Evolutionary conservation across 2,329 filamentous ascomycete genomes (phyloP).

Genomic region (Fusarium paranaense): DNA sequence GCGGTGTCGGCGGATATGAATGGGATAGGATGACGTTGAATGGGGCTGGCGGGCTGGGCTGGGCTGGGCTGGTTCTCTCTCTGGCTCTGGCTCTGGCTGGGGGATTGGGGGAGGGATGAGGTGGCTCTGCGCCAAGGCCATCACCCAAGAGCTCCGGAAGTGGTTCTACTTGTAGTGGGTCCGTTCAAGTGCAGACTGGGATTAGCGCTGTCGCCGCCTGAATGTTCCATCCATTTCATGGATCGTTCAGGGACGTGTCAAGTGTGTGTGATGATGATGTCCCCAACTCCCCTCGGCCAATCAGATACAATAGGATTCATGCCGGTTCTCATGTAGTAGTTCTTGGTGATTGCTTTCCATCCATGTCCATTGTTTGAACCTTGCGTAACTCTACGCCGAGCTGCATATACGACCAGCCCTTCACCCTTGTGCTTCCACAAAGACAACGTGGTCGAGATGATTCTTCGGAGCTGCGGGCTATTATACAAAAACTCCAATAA

Average conservation of each 20-base stretch:
- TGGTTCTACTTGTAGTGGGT: conserved; percentile 20
- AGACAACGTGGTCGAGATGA: not conserved
- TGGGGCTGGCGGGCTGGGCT: conserved; percentile 28
- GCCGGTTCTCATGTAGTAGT: not conserved
- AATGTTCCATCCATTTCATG: not conserved
- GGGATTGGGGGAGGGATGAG: conserved; percentile 11
- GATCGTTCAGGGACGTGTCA: not conserved
- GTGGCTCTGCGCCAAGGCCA: conserved; percentile 2
- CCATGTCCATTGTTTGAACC: not conserved
- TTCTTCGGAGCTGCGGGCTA: not conserved
- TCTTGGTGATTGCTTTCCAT: not conserved
- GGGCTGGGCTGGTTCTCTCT: not conserved
- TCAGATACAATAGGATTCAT: not conserved
- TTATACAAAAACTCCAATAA: not conserved
- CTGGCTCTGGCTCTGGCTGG: not conserved
- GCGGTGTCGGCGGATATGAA: conserved; percentile 28
- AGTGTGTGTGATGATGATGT: not conserved
- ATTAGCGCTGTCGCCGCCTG: conserved; percentile 7
- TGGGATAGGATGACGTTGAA: conserved; percentile 41
- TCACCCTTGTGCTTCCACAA: not conserved
- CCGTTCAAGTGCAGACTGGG: not conserved
- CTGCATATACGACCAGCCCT: not conserved
- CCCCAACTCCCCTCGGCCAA: not conserved
- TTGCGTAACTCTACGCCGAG: not conserved
- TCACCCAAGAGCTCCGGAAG: conserved; percentile 8